Conservation (phyloP, 305 asterid species). For the Striga hermonthica region DNA sequence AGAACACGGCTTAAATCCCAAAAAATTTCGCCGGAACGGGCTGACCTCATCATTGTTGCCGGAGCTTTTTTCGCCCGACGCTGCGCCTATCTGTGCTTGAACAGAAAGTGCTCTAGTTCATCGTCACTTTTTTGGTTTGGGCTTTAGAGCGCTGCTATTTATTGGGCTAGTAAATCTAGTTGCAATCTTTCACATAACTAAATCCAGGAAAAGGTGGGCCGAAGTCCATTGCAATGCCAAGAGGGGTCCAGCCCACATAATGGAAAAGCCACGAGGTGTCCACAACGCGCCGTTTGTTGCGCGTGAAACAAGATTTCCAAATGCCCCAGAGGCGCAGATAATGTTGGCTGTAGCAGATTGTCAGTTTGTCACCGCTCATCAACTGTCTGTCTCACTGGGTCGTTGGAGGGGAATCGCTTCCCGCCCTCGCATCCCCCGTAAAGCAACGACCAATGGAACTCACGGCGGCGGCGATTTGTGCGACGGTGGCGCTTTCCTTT, state of each 20-base stretch:
- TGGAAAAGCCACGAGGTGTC: too few relatives aligned
- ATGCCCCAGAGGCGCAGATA: background rate
- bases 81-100: background rate
- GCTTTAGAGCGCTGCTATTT: background rate
- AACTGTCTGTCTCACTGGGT: conserved; percentile 28
- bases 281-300: too few relatives aligned
- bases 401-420: conserved; percentile 30
- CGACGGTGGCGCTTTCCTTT: conserved; percentile 28
- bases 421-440: conserved; percentile 30
- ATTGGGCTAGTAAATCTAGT: conserved; percentile 11
- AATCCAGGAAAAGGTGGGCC: too few relatives aligned
- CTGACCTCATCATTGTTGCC: conserved; percentile 35
- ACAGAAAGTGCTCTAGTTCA: background rate
- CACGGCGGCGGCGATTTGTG: conserved; percentile 32
- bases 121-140: background rate
- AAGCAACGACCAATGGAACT: conserved; percentile 35
- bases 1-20: background rate
- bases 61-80: conserved; percentile 28
- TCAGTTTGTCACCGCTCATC: conserved; percentile 14
- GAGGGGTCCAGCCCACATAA: too few relatives aligned
- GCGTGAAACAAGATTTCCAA: background rate
- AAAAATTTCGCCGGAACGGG: background rate
- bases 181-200: too few relatives aligned
- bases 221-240: too few relatives aligned
- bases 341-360: background rate